These are phyloP conservation scores for Gyromitra esculenta DNA, from an alignment of 2,329 filamentous ascomycete species.

Conservation along the genomic window DNA sequence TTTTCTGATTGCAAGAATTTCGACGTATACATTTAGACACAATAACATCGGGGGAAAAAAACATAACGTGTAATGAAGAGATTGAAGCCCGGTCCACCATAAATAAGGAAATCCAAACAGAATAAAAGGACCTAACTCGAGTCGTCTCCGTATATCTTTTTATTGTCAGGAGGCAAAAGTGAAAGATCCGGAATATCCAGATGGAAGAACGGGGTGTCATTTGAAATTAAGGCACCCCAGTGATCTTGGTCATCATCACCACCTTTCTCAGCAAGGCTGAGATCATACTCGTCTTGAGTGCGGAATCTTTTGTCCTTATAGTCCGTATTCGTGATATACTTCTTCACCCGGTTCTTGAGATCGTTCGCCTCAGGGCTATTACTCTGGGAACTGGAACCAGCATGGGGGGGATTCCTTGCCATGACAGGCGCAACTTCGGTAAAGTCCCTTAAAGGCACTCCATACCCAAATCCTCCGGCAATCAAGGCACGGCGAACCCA, in stretches of 20 bases:
- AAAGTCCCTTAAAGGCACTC: constrained; percentile 43
- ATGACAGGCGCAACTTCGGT: constrained; percentile 50
- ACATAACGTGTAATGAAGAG: not conserved
- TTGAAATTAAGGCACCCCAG: constrained; percentile 62
- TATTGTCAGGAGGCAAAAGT: constrained; percentile 35
- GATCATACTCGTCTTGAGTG: constrained; percentile 51
- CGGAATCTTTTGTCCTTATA: constrained; percentile 54
- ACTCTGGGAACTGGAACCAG: constrained; percentile 16
- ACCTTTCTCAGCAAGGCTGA: constrained; percentile 57
- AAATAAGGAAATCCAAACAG: constrained; percentile 3
- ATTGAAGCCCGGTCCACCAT: not conserved
- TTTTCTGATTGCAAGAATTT: constrained; percentile 2
- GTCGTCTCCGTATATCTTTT: constrained; percentile 23
- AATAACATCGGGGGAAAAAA: constrained; percentile 8
- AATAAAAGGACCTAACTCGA: constrained; percentile 20
- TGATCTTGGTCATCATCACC: constrained; percentile 56
- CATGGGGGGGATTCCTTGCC: constrained; percentile 36
- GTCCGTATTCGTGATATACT: constrained; percentile 50
- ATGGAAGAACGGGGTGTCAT: constrained; percentile 67
- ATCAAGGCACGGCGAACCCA: constrained; percentile 69
- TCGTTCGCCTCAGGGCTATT: constrained; percentile 45
- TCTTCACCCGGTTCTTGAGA: constrained; percentile 51
- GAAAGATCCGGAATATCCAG: constrained; percentile 63
- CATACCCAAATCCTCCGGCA: constrained; percentile 66
- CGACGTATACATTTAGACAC: constrained; percentile 25